A percentile compares a stretch with the other conserved stretches of the same genome.
Evolutionary conservation across 306 rosid species (phyloP).

Genomic region (Casuarina glauca): DNA sequence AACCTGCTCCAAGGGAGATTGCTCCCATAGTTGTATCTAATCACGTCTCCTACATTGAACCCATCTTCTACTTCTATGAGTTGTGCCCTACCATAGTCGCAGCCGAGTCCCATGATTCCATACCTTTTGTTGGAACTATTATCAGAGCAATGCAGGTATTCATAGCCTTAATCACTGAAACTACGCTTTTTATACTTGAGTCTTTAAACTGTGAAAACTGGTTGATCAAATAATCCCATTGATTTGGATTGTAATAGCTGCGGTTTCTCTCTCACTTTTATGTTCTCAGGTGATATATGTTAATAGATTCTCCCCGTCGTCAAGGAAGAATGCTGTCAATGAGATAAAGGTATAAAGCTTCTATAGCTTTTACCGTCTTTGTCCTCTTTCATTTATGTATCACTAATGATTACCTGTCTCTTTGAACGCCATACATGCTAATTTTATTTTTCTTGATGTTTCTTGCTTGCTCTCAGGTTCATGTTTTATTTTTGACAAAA

Average conservation of each 20-base stretch:
- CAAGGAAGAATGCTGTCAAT: conserved; percentile 74
- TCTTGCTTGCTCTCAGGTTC: background rate
- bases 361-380: conserved; percentile 28
- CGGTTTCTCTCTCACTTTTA: conserved; percentile 12
- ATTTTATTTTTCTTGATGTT: background rate
- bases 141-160: conserved; percentile 98
- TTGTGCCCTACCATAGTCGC: conserved; percentile 92
- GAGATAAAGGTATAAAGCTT: conserved; percentile 95
- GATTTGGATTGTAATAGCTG: background rate
- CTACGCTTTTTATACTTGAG: conserved; percentile 16
- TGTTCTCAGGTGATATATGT: conserved; percentile 85
- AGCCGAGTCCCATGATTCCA: conserved; percentile 89
- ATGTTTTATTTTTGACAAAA: background rate
- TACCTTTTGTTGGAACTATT: conserved; percentile 93
- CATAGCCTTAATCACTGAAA: conserved; percentile 17
- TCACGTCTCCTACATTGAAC: conserved; percentile 90
- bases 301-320: conserved; percentile 71
- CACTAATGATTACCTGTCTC: conserved; percentile 1
- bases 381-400: conserved; percentile 20
- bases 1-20: conserved; percentile 77
- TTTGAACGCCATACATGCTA: conserved; percentile 9
- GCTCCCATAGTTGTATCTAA: conserved; percentile 95
- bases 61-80: conserved; percentile 94
- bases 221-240: conserved; percentile 11
- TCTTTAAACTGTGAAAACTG: conserved; percentile 2